A percentile compares a stretch with the other conserved stretches of the same genome.
Evolutionary conservation across 805 yeast genomes (phyloP).

Genomic region (Hanseniaspora singularis): DNA sequence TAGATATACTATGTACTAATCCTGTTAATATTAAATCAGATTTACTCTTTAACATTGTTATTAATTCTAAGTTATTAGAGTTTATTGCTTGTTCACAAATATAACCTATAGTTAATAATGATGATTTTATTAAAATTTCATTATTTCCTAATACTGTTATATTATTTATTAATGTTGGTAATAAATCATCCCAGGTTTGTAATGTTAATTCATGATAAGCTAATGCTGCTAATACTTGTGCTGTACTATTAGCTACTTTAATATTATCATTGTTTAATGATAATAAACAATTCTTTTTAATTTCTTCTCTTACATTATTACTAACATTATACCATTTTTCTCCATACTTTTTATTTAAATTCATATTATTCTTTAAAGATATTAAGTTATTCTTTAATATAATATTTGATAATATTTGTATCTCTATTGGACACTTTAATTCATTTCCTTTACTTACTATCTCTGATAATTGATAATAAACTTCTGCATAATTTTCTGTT

Average conservation of each 20-base stretch:
- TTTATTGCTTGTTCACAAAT: slow-evolving; percentile 72
- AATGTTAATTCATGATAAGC: slow-evolving; percentile 92
- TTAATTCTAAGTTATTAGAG: slow-evolving; percentile 3
- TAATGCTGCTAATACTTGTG: slow-evolving; percentile 90
- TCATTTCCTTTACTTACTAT: slow-evolving; percentile 55
- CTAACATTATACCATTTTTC: slow-evolving; percentile 11
- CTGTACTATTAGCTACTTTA: slow-evolving; percentile 79
- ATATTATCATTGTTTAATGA: slow-evolving; percentile 28
- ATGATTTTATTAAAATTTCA: slow-evolving; percentile 66
- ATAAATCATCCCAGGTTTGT: slow-evolving; percentile 77
- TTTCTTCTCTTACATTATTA: slow-evolving; percentile 19
- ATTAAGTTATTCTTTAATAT: slow-evolving; percentile 78
- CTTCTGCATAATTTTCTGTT: slow-evolving; percentile 62
- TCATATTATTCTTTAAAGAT: slow-evolving; percentile 29
- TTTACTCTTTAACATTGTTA: slow-evolving; percentile 29
- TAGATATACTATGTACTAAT: slow-evolving; percentile 92
- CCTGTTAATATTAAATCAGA: slow-evolving; percentile 81
- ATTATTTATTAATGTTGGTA: slow-evolving; percentile 71
- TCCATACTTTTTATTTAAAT: slow-evolving; percentile 12
- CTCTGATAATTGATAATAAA: slow-evolving; percentile 54
- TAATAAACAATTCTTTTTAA: slow-evolving; percentile 71
- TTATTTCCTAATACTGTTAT: slow-evolving; percentile 62
- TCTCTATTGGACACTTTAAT: slow-evolving; percentile 66
- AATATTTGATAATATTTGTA: slow-evolving; percentile 82
- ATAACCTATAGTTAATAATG: slow-evolving; percentile 82